Percentiles rank a stretch among this genome's conserved stretches.
Evolutionary conservation across 345 rosid species (phyloP).

Genomic region (Eucalyptus albens): DNA sequence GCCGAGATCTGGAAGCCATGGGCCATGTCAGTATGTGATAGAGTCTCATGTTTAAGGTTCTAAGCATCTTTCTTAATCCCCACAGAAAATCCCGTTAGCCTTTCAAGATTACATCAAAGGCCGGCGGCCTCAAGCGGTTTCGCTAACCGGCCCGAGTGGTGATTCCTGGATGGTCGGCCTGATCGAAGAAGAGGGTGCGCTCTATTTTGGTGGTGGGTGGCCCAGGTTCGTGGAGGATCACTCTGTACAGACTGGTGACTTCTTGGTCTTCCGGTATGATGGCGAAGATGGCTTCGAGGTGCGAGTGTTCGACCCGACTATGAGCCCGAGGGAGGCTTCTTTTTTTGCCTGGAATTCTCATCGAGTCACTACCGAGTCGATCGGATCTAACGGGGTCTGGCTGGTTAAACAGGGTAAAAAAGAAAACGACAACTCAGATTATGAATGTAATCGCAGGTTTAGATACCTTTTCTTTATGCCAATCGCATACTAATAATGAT

Average conservation of each 20-base stretch:
- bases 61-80: neutral
- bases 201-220: neutral
- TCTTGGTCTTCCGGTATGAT: neutral
- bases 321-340: neutral
- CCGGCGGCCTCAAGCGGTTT: neutral
- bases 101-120: neutral
- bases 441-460: neutral
- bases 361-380: neutral
- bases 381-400: neutral
- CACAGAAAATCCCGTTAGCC: neutral
- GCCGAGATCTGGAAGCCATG: neutral
- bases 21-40: neutral
- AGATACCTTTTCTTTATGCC: neutral
- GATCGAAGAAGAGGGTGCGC: neutral
- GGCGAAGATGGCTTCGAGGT: neutral
- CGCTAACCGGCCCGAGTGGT: neutral
- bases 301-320: neutral
- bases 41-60: neutral
- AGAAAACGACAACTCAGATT: neutral
- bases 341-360: neutral
- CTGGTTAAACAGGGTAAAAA: neutral
- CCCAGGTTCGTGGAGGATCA: neutral
- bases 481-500: neutral
- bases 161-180: neutral
- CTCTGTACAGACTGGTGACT: neutral